A percentile compares a stretch with the other conserved stretches of the same genome.
These are phyloP conservation scores for Fusarium sp. DNA, from an alignment of 2,329 filamentous ascomycete species.

Conservation along the genomic window DNA sequence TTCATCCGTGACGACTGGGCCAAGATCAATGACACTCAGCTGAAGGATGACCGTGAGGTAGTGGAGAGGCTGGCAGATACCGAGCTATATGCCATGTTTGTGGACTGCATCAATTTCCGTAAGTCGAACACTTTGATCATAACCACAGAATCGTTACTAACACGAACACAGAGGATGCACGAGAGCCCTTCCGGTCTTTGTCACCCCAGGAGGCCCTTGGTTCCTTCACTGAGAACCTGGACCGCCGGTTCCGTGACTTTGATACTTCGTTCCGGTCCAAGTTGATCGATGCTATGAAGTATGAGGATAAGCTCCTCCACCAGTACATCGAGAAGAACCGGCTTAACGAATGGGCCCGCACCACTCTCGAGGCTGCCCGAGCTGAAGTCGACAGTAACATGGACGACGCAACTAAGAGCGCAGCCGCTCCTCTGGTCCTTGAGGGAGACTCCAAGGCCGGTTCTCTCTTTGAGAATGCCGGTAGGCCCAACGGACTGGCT, in stretches of 20 bases:
- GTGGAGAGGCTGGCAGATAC: slow-evolving; percentile 69
- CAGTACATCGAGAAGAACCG: slow-evolving; percentile 71
- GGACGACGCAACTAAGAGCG: slow-evolving; percentile 45
- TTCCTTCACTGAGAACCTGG: slow-evolving; percentile 67
- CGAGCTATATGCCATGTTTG: slow-evolving; percentile 71
- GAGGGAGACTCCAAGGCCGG: slow-evolving; percentile 20
- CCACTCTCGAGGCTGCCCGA: slow-evolving; percentile 51
- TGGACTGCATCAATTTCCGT: slow-evolving; percentile 70
- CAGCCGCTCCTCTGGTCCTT: slow-evolving; percentile 5
- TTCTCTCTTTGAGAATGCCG: slow-evolving; percentile 35
- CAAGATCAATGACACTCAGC: slow-evolving; percentile 76
- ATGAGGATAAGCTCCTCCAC: slow-evolving; percentile 72
- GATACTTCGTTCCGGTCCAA: slow-evolving; percentile 70
- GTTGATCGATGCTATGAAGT: slow-evolving; percentile 73
- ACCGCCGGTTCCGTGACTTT: slow-evolving; percentile 65
- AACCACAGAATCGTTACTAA: slow-evolving; percentile 40
- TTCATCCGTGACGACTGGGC: slow-evolving; percentile 87
- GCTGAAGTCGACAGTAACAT: slow-evolving; percentile 45
- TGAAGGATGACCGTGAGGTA: slow-evolving; percentile 74
- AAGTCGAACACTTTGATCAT: slow-evolving; percentile 47
- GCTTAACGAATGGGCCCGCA: slow-evolving; percentile 71
- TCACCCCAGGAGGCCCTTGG: slow-evolving; percentile 63
- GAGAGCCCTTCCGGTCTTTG: slow-evolving; percentile 55
- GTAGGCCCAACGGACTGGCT: slow-evolving; percentile 15
- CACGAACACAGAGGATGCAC: slow-evolving; percentile 51